These are phyloP conservation scores for Paraphysoderma sedebokerense DNA, from an alignment of 371 early-diverging fungal species.

Conservation along the genomic window DNA sequence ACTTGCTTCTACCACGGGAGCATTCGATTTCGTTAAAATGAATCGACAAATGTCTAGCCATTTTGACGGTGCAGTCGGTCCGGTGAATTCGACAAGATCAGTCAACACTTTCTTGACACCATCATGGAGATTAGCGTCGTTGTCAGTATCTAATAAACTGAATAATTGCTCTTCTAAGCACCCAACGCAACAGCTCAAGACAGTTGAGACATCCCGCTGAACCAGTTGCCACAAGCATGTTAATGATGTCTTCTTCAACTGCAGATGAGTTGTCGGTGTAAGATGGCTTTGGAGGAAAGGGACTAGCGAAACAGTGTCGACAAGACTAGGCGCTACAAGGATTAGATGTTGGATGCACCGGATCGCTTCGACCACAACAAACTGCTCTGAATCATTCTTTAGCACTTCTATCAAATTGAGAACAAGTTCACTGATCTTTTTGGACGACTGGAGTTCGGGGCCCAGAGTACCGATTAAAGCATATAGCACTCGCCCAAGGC, in stretches of 20 bases:
- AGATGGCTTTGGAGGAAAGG: conserved; percentile 62
- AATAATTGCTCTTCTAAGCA: conserved; percentile 64
- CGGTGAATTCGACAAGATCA: conserved; percentile 50
- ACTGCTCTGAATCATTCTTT: conserved; percentile 54
- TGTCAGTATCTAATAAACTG: conserved; percentile 62
- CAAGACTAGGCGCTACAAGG: conserved; percentile 64
- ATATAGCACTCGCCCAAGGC: conserved; percentile 67
- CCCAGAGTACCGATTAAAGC: conserved; percentile 79
- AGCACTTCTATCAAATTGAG: conserved; percentile 58
- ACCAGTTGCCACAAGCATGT: conserved; percentile 76
- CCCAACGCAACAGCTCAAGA: conserved; percentile 25
- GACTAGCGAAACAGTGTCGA: conserved; percentile 45
- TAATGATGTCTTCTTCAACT: conserved; percentile 55
- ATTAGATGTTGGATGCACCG: conserved; percentile 75
- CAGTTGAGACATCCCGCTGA: conserved; percentile 53
- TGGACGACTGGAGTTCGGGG: conserved; percentile 65
- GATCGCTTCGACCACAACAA: conserved; percentile 70
- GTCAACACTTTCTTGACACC: conserved; percentile 68
- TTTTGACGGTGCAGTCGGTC: conserved; percentile 47
- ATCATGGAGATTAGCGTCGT: conserved; percentile 39
- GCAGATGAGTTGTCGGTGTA: conserved; percentile 38
- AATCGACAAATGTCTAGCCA: conserved; percentile 73
- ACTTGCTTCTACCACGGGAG: not conserved
- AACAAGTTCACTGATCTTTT: conserved; percentile 54
- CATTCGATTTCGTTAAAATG: conserved; percentile 21